A percentile compares a stretch with the other conserved stretches of the same genome.
Evolutionary conservation across 2,329 filamentous ascomycete species (phyloP).

Genomic region (Hymenoscyphus albidus): DNA sequence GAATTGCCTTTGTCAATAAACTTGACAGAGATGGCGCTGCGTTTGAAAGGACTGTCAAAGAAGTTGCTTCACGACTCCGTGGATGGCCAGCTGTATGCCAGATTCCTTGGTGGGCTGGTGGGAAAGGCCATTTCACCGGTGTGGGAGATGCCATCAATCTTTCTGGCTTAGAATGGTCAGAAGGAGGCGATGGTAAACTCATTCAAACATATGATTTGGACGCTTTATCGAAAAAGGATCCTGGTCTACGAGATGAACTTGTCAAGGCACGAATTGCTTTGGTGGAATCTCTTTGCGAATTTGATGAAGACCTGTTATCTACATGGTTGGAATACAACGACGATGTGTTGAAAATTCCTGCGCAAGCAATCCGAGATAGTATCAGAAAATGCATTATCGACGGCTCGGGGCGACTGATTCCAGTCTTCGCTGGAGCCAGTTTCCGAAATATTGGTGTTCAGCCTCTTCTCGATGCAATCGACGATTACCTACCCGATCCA

Average conservation of each 20-base stretch:
- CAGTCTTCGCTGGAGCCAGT: constrained; percentile 87
- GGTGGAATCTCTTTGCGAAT: constrained; percentile 79
- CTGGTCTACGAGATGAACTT: constrained; percentile 59
- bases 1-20: constrained; percentile 80
- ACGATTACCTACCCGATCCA: constrained; percentile 83
- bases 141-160: constrained; percentile 79
- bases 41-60: constrained; percentile 80
- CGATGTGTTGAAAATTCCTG: constrained; percentile 64
- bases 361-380: constrained; percentile 64
- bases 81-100: constrained; percentile 90
- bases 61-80: constrained; percentile 74
- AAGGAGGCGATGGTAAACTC: constrained; percentile 60
- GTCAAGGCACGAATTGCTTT: constrained; percentile 71
- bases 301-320: constrained; percentile 83
- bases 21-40: constrained; percentile 76
- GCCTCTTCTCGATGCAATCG: constrained; percentile 81
- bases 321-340: constrained; percentile 75
- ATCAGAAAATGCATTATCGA: constrained; percentile 68
- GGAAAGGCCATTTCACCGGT: constrained; percentile 71
- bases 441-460: constrained; percentile 94
- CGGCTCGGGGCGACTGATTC: constrained; percentile 70
- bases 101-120: constrained; percentile 84
- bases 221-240: constrained; percentile 48
- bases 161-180: constrained; percentile 69
- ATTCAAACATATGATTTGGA: constrained; percentile 54